Base-by-base conservation (phyloP, 1,284 basidiomycete genomes). In the Sporisorium reilianum region DNA sequence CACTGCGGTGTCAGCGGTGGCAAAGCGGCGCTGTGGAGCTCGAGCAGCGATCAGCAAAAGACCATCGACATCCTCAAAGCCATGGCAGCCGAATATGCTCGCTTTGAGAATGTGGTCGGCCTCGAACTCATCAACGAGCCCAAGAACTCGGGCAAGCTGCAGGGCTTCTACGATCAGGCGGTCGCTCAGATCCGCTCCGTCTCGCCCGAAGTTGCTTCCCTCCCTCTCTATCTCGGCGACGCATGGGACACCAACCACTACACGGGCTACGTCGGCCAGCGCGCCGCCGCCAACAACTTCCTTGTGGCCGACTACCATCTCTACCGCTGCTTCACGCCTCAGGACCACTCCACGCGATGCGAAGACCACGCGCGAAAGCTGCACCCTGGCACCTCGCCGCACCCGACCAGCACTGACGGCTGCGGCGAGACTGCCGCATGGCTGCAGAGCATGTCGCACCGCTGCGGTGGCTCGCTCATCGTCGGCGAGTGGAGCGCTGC, bases 101-200 rank as follows among this genome's bases (percentile, higher is more conserved):
- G 85, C 1, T 87, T 89, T 34, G 87, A 88, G 2, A 93, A 94
- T 80, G 85, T 95, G 26, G 88, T 94, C 44, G 93, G 93, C 7
- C 87, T 95, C 53, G 91, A 95, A 82, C 87, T 95, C 4, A 86
- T 95, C 46, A 95, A 95, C 84, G 93, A 95, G 83, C 93, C 93
- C 2, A 89, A 89, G 34, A 87, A 88, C 38, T 64, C 78, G 20
- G 60, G 51, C n/a, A 49, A 26, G 7, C 64, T 84, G 1, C 65
- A 78, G 34, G 52, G 57, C 26, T 82, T 80, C 36, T 82, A 83
- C 64, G 83, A 87, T 20, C 81, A 87, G 5, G 89, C 90, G 1
- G 89, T 93, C 61, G 80, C 85, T 26, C 86, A 88, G 16, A 82
- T 94, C 5, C 89, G 89, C 14, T 65, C 64, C 18, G 41, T 61